Percentiles rank a stretch among this genome's conserved stretches.
Evolutionary conservation across 2,329 filamentous ascomycete genomes (phyloP).

Genomic region (Grosmannia serpens): DNA sequence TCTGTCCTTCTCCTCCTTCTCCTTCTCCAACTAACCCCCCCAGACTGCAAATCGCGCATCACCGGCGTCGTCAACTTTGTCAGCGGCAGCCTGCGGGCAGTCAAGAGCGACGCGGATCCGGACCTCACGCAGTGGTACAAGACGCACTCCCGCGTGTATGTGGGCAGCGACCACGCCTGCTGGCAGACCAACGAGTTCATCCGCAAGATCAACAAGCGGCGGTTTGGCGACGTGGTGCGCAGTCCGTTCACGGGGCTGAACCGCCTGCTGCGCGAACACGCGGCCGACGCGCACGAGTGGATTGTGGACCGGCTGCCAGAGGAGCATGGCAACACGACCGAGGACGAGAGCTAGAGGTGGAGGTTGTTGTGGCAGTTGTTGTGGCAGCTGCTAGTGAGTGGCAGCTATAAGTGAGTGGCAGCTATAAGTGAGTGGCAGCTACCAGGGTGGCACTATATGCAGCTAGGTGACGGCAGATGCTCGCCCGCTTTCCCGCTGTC

Average conservation of each 20-base stretch:
- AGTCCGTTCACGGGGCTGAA: constrained; percentile 37
- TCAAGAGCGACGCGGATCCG: constrained; percentile 69
- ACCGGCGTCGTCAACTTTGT: constrained; percentile 73
- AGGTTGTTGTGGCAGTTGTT: constrained; percentile 11
- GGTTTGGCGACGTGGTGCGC: constrained; percentile 47
- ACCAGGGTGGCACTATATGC: too few relatives aligned
- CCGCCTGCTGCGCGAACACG: constrained; percentile 46
- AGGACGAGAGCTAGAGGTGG: constrained; percentile 28
- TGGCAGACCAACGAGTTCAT: constrained; percentile 55
- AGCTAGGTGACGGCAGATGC: too few relatives aligned
- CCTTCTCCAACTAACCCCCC: not conserved
- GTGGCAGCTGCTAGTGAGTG: not conserved
- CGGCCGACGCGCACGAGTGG: constrained; percentile 39
- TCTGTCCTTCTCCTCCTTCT: not conserved
- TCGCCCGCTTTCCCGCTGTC: too few relatives aligned
- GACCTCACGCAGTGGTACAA: constrained; percentile 72
- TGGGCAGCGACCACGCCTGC: constrained; percentile 62
- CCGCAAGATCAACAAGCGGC: constrained; percentile 46
- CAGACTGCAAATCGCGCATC: constrained; percentile 55
- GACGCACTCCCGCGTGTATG: constrained; percentile 67
- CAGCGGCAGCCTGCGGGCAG: constrained; percentile 61
- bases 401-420: too few relatives aligned
- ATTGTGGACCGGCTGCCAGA: constrained; percentile 29
- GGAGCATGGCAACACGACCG: constrained; percentile 32
- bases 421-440: too few relatives aligned